A percentile compares a stretch with the other conserved stretches of the same genome.
These are phyloP conservation scores for Auricularia auricula-judae DNA, from an alignment of 768 basidiomycete species.

Conservation along the genomic window DNA sequence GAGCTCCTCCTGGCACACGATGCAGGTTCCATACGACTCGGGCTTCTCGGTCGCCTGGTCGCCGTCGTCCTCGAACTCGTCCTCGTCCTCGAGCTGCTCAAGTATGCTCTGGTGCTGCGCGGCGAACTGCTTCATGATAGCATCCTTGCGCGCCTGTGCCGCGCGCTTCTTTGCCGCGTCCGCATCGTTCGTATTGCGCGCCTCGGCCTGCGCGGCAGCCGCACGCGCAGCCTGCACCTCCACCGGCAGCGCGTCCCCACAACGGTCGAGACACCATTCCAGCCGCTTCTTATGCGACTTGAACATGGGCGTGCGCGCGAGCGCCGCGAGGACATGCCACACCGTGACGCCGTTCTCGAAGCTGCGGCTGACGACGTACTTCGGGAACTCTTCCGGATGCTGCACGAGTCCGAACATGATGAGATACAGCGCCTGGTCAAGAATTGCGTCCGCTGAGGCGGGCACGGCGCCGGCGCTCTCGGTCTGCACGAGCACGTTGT, in stretches of 20 bases:
- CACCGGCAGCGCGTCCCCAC: conserved; percentile 44
- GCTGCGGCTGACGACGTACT: conserved; percentile 37
- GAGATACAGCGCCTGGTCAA: conserved; percentile 82
- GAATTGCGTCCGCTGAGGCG: conserved; percentile 75
- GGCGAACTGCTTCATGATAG: conserved; percentile 94
- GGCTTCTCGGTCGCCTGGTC: conserved; percentile 34
- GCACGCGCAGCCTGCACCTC: conserved; percentile 44
- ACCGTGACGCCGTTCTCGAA: conserved; percentile 55
- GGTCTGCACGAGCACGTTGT: conserved; percentile 60
- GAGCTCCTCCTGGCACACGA: conserved; percentile 95
- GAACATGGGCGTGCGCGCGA: conserved; percentile 66
- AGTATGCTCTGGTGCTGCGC: conserved; percentile 83
- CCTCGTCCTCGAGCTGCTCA: conserved; percentile 60
- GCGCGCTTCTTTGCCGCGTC: conserved; percentile 72
- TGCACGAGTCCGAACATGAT: conserved; percentile 78
- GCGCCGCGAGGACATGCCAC: conserved; percentile 56
- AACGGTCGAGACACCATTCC: conserved; percentile 60
- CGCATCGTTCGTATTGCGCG: conserved; percentile 29
- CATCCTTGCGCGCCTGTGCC: conserved; percentile 82
- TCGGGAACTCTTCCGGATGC: conserved; percentile 48
- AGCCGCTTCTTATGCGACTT: conserved; percentile 60
- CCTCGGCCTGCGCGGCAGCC: conserved; percentile 25
- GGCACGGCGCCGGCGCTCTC: conserved; percentile 49
- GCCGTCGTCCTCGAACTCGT: conserved; percentile 50
- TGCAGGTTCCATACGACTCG: conserved; percentile 77